phyloP scores from a whole-genome alignment of 106 monocot species.

The Dendrobium nobile region DNA sequence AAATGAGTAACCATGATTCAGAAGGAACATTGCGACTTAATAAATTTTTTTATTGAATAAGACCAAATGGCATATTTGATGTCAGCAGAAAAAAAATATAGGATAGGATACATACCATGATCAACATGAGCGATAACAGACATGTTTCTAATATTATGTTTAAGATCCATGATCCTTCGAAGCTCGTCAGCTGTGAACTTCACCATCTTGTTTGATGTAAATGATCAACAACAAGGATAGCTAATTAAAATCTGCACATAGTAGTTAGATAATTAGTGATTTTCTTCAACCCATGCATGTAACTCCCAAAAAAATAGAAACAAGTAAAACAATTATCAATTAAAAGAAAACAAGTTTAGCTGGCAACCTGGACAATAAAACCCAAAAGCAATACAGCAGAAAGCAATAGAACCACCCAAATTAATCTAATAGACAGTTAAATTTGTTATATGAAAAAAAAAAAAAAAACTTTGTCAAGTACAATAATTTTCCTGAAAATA shows the following conservation, averaged over 20 bases:
- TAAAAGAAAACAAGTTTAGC: neutral
- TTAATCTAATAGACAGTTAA: neutral
- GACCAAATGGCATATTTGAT: neutral
- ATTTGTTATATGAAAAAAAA: neutral
- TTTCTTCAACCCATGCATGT: neutral
- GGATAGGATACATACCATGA: conserved; percentile 26
- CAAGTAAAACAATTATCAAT: neutral
- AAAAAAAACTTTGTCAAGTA: neutral
- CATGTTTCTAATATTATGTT: conserved; percentile 55
- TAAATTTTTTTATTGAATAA: too few species aligned
- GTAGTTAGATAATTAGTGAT: neutral
- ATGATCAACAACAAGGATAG: neutral
- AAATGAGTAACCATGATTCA: too few species aligned
- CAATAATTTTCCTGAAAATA: neutral
- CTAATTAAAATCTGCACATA: neutral
- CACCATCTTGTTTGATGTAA: conserved; percentile 35
- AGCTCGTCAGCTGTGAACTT: conserved; percentile 55
- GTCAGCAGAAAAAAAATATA: neutral
- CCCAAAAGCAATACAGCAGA: neutral
- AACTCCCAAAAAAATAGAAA: neutral
- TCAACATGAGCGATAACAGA: conserved; percentile 54
- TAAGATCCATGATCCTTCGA: conserved; percentile 53
- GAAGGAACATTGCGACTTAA: too few species aligned
- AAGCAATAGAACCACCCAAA: neutral
- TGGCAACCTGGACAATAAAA: neutral